Conservation (phyloP, 768 basidiomycete species). For the Serendipita sp. region DNA sequence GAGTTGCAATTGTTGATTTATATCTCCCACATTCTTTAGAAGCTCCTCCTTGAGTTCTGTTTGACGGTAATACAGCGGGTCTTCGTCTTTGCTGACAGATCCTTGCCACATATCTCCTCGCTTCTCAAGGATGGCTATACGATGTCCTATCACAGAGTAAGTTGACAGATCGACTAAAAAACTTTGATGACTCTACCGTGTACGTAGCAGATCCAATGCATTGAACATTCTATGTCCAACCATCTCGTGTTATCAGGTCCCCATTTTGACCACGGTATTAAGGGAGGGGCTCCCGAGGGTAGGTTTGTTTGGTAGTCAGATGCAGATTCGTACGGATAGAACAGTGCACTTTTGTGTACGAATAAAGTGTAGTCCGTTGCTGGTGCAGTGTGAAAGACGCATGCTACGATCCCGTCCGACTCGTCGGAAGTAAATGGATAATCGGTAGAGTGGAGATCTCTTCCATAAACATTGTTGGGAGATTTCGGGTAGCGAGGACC, state of each 20-base stretch:
- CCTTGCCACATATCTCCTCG: neutral
- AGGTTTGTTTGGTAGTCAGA: neutral
- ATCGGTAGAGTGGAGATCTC: neutral
- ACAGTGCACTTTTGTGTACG: neutral
- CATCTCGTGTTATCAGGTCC: neutral
- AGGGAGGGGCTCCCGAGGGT: neutral
- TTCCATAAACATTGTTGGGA: neutral
- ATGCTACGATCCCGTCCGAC: neutral
- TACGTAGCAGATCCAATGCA: conserved; percentile 3
- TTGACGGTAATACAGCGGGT: neutral
- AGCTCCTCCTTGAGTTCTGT: neutral
- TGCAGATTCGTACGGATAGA: neutral
- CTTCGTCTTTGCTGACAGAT: neutral
- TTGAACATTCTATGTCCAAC: neutral
- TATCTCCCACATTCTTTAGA: neutral
- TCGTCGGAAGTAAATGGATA: neutral
- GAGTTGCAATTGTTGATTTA: too few relatives aligned
- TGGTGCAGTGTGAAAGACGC: neutral
- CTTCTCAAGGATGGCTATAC: neutral
- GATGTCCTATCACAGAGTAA: neutral
- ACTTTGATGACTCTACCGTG: neutral
- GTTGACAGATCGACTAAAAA: too few relatives aligned
- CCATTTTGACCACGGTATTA: conserved; percentile 5
- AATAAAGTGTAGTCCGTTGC: neutral
- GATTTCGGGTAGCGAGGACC: neutral